phyloP scores from a whole-genome alignment of 371 early-diverging fungal species.

The Mucor sp. region DNA sequence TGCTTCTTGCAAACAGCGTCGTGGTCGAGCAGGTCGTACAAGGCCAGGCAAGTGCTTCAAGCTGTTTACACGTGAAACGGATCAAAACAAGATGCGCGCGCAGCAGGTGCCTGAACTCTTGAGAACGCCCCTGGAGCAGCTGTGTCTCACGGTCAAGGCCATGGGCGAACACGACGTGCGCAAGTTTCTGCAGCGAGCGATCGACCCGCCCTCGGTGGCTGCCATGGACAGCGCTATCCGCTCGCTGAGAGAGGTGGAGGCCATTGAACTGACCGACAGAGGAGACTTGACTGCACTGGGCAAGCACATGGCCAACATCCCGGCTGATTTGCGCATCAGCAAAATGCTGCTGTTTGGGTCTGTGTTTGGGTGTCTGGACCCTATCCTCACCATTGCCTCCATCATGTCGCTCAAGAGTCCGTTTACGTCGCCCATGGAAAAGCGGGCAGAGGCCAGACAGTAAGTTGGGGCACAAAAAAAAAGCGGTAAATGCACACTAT shows the following conservation, averaged over 20 bases:
- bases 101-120: slow-evolving; percentile 79
- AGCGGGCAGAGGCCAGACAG: slow-evolving; percentile 61
- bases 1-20: slow-evolving; percentile 89
- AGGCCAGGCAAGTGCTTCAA: slow-evolving; percentile 81
- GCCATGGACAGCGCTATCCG: slow-evolving; percentile 65
- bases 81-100: slow-evolving; percentile 55
- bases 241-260: slow-evolving; percentile 61
- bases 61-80: slow-evolving; percentile 58
- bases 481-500: neutral
- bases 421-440: slow-evolving; percentile 68
- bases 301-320: slow-evolving; percentile 83
- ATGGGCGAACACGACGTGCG: slow-evolving; percentile 65
- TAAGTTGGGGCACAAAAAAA: slow-evolving; percentile 18
- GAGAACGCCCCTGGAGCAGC: slow-evolving; percentile 79
- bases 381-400: slow-evolving; percentile 81
- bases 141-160: slow-evolving; percentile 82
- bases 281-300: slow-evolving; percentile 87
- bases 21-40: slow-evolving; percentile 94
- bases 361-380: slow-evolving; percentile 81
- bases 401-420: slow-evolving; percentile 75
- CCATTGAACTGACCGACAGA: slow-evolving; percentile 47
- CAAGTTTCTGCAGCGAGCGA: slow-evolving; percentile 61
- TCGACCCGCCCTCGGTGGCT: slow-evolving; percentile 74
- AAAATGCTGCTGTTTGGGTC: slow-evolving; percentile 86
- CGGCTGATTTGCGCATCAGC: slow-evolving; percentile 88